Conservation (phyloP, 306 rosid genomes). For the Citrullus amarus region DNA sequence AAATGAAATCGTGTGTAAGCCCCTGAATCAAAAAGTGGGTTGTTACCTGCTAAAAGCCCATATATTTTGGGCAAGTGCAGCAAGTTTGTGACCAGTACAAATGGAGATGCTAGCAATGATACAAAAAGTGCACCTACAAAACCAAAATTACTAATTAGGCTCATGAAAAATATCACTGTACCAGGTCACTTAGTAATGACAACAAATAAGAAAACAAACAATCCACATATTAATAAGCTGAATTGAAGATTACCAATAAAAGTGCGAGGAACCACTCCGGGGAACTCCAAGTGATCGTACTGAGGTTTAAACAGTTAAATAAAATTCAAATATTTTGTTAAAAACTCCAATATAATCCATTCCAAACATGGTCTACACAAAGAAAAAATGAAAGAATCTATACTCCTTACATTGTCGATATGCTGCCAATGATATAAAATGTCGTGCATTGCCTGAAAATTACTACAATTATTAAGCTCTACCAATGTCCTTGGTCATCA, state of each 20-base stretch:
- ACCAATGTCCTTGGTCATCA: not conserved
- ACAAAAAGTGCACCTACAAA: constrained; percentile 61
- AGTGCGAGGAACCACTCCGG: constrained; percentile 90
- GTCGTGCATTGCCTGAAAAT: constrained; percentile 73
- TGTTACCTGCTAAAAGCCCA: constrained; percentile 56
- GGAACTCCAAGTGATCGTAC: constrained; percentile 93
- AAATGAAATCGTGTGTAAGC: not conserved
- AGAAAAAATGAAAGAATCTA: not conserved
- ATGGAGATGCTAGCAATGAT: constrained; percentile 52
- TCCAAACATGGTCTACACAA: not conserved
- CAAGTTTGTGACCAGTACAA: constrained; percentile 37
- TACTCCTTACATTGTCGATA: constrained; percentile 44
- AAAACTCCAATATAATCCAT: not conserved
- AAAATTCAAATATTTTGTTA: constrained; percentile 3
- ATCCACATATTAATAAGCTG: not conserved
- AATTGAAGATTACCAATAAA: constrained; percentile 45
- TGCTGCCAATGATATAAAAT: constrained; percentile 54
- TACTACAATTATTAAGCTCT: not conserved
- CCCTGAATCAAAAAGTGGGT: not conserved
- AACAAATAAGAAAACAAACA: not conserved
- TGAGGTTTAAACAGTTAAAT: constrained; percentile 9
- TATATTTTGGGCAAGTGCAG: constrained; percentile 65
- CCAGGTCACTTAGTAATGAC: not conserved
- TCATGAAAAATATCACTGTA: not conserved
- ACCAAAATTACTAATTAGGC: constrained; percentile 3